phyloP scores from a whole-genome alignment of 306 rosid genomes.

The Comarum palustre region DNA sequence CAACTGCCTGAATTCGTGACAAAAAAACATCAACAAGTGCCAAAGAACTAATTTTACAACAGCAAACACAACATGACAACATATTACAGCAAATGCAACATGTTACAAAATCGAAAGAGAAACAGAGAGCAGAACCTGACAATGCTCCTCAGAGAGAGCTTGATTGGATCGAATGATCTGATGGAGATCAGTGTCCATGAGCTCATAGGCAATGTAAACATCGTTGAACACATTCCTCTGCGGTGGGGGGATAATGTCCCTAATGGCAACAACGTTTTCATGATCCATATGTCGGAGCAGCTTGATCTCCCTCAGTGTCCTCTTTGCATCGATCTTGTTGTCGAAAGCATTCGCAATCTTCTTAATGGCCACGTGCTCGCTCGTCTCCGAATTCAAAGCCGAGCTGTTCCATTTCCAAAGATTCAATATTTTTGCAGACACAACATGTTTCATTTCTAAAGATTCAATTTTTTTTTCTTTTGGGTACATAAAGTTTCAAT shows the following conservation, averaged over 20 bases:
- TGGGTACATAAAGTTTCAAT: background rate
- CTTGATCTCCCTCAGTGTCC: conserved; percentile 96
- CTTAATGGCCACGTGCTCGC: conserved; percentile 84
- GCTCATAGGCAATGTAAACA: conserved; percentile 94
- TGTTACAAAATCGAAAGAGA: background rate
- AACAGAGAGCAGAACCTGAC: conserved; percentile 54
- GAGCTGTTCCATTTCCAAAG: conserved; percentile 38
- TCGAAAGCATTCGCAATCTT: conserved; percentile 96
- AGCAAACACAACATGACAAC: background rate
- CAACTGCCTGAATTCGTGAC: background rate
- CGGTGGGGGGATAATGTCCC: conserved; percentile 95
- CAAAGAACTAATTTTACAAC: conserved; percentile 4
- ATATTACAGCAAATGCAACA: background rate
- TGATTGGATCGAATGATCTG: conserved; percentile 94
- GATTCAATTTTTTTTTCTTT: background rate
- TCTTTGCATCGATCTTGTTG: conserved; percentile 91
- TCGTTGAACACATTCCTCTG: conserved; percentile 71
- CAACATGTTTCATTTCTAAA: background rate
- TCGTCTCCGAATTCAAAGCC: conserved; percentile 80
- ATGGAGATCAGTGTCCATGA: conserved; percentile 98
- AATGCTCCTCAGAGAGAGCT: conserved; percentile 91
- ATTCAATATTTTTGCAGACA: background rate
- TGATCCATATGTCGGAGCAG: conserved; percentile 98
- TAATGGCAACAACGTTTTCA: conserved; percentile 90
- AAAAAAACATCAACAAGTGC: background rate